A percentile compares a stretch with the other conserved stretches of the same genome.
These are phyloP conservation scores for Venturia aucupariae DNA, from an alignment of 2,329 filamentous ascomycete species.

Conservation along the genomic window DNA sequence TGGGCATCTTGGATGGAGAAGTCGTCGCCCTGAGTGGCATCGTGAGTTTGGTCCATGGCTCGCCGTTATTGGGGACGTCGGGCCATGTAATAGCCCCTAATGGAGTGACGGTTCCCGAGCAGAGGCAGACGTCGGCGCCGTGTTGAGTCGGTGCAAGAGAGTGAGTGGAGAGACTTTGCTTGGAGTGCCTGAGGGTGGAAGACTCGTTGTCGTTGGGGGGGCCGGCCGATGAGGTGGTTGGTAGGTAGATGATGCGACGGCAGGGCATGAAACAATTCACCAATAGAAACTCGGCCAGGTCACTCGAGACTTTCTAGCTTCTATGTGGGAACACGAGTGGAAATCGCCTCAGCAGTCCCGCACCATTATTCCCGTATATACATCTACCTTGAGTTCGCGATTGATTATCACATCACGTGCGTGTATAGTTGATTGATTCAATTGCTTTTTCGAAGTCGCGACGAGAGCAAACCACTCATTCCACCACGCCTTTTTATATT, in stretches of 20 bases:
- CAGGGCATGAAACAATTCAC: neutral
- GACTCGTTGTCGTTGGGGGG: neutral
- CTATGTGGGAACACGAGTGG: neutral
- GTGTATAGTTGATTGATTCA: neutral
- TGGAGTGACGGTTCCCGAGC: neutral
- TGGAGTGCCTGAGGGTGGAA: neutral
- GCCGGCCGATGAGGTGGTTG: neutral
- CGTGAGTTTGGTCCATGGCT: conserved; percentile 5
- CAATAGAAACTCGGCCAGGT: neutral
- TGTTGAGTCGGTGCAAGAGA: neutral
- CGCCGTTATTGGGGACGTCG: conserved; percentile 1
- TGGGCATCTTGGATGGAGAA: neutral
- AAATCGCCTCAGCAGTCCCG: too few relatives aligned
- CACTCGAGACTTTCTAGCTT: neutral
- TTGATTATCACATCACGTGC: neutral
- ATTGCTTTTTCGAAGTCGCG: neutral
- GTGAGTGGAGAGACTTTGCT: conserved; percentile 5
- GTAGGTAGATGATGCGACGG: neutral
- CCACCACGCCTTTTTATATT: neutral
- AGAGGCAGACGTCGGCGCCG: neutral
- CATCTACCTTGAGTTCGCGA: too few relatives aligned
- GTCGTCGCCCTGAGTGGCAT: conserved; percentile 4
- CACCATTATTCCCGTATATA: neutral
- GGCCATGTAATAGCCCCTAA: neutral
- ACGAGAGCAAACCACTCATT: neutral